Conservation (phyloP, 2,329 filamentous ascomycete species). For the Phoma herbarum region DNA sequence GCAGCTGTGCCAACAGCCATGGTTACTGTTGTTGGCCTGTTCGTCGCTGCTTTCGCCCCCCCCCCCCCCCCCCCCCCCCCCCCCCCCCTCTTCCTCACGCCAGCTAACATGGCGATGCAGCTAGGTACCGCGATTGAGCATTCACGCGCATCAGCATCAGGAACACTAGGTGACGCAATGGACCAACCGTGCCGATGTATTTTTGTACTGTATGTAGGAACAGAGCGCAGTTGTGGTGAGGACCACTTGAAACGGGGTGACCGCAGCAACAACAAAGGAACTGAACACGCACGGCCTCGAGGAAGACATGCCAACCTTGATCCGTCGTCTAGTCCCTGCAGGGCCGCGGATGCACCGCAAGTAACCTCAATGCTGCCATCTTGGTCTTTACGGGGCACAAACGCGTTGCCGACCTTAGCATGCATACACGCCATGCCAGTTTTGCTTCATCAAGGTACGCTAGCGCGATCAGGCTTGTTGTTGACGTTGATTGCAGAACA, state of each 20-base stretch:
- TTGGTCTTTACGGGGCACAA: conserved; percentile 18
- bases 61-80: too few relatives aligned
- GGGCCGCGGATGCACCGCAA: conserved; percentile 9
- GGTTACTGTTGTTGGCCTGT: conserved; percentile 1
- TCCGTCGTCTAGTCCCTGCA: conserved; percentile 17
- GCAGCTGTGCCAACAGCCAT: not conserved
- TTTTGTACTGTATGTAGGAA: conserved; percentile 8
- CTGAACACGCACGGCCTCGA: conserved; percentile 18
- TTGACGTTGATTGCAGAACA: conserved; percentile 6
- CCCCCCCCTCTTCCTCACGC: too few relatives aligned
- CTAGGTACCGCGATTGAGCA: not conserved
- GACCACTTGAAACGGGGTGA: conserved; percentile 25
- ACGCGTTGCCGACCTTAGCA: conserved; percentile 13
- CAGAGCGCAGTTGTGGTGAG: conserved; percentile 16
- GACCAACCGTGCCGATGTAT: not conserved
- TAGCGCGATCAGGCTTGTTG: not conserved
- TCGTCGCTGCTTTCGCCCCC: not conserved
- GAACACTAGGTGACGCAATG: not conserved
- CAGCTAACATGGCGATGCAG: conserved; percentile 4
- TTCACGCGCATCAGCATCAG: not conserved
- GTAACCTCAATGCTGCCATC: conserved; percentile 20
- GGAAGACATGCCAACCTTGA: conserved; percentile 14
- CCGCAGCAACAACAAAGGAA: conserved; percentile 30
- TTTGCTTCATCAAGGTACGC: conserved; percentile 1
- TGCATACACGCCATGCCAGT: conserved; percentile 14